phyloP scores from a whole-genome alignment of 176 grass and related monocot species.

The Oryza nivara region DNA sequence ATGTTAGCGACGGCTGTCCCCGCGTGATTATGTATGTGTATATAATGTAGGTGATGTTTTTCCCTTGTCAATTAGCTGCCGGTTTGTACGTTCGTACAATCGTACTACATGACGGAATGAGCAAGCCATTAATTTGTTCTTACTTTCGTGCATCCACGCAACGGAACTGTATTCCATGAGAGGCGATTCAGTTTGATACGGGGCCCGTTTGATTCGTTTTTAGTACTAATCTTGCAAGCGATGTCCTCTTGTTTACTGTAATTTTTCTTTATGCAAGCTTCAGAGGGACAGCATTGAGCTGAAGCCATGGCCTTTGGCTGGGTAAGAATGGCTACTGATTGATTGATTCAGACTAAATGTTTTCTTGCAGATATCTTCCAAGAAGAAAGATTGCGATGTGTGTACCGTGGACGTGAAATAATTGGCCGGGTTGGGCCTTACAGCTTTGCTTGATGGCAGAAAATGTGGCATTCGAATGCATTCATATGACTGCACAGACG shows the following conservation, averaged over 20 bases:
- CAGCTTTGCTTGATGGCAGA: neutral
- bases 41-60: neutral
- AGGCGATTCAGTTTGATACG: neutral
- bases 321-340: neutral
- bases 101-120: neutral
- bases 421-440: neutral
- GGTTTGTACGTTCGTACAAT: neutral
- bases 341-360: neutral
- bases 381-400: neutral
- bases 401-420: neutral
- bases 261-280: neutral
- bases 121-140: neutral
- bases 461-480: conserved; percentile 10
- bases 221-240: neutral
- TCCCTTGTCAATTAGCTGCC: conserved; percentile 24
- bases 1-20: neutral
- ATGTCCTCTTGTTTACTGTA: neutral
- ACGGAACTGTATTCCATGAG: conserved; percentile 2
- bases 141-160: neutral
- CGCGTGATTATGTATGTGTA: neutral
- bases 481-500: too few species aligned
- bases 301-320: neutral
- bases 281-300: conserved; percentile 1
- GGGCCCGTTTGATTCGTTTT: neutral
- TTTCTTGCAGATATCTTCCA: neutral